Evolutionary conservation across 495 filamentous ascomycete species (phyloP), one percentile per base, ranked within the genome.

Genomic region (Aspergillus coremiiformis): DNA sequence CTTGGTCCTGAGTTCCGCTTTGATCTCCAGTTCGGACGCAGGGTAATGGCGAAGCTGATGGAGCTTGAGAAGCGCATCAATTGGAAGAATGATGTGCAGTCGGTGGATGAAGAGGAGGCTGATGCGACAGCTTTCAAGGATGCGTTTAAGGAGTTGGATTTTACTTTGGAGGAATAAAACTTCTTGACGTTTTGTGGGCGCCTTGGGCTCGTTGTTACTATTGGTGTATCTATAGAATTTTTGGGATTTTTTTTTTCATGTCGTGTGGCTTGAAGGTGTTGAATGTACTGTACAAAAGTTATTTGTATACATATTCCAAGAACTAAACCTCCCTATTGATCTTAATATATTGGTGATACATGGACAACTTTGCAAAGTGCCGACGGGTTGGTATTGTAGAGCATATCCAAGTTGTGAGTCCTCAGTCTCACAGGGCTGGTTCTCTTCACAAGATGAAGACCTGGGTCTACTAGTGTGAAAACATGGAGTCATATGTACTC

Each of bases 81-180:
- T 47, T 98, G 93, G 93, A 79, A 80, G 63, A 83, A 93, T 54
- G 91, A 90, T 59, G 79, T 71, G 14, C 89, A 96, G 75, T 75
- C 79, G 1, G 70, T 84, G 54, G 79, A 75, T 20, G 88, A 96
- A 58, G 93, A 98, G 69, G 78, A 74, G 43, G 73, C 76, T 26
- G 90, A 96, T 66, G 87, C 84, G n/a, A 77, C 78, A 48, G 80
- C 76, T 22, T 95, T 96, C 59, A 89, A 92, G 65, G 75, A 77
- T 51, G 86, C 83, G n/a, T 98, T 95, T 57, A 84, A 87, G 67
- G 73, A 78, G 41, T 95, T 84, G 78, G 89, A 97, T 72, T 95
- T 95, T 65, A 70, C 79, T 0, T 54, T 79, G 51, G 74, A 78
- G 60, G 59, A 62, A n/a, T 62, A 52, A 42, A n/a, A n/a, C n/a